Evolutionary conservation across 2,329 filamentous ascomycete species (phyloP), one percentile per base, ranked within the genome.

Genomic region (Juglanconis oblonga): DNA sequence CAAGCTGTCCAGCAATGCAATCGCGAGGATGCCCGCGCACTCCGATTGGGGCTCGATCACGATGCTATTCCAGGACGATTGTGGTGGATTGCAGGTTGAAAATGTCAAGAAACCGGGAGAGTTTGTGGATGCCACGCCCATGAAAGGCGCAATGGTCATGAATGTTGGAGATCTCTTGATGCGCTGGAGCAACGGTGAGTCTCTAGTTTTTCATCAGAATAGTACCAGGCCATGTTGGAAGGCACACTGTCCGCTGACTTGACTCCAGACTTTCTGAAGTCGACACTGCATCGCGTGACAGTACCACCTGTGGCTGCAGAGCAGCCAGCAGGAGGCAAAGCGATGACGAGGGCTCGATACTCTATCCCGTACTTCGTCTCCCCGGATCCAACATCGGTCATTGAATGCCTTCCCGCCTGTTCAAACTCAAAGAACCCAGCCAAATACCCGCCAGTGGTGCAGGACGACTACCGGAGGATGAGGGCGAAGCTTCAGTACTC

Each of bases 321-420:
- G 40, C 55, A 55, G n/a, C 52, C 59, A 3, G 55, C 42, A 98
- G 59, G 50, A 8, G 44, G 24, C 9, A 57, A 51, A n/a, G 36
- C 36, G 5, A 33, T 63, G 52, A 63, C 62, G 3, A 55, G 53
- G 24, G 73, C 79, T 11, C 73, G 82, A 10, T 85, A 81, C 61
- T 86, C 83, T 3, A 86, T 86, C 57, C 82, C 83, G 0, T 86
- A 84, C 66, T 86, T 86, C 62, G 74, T 85, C 40, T 71, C 74
- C 5, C 80, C 82, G 0, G 77, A 83, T 63, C 72, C 76, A 1
- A 72, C 76, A 45, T 72, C 77, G 1, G 64, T 81, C 13, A 80
- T 86, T 57, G 78, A 83, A 64, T 82, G 79, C 62, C 73, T 85
- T 42, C 72, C 76, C 0, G 76, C 76, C 10, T 82, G 78, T 64